Base-by-base conservation (phyloP, 2,329 filamentous ascomycete species). In the Cytospora chrysosperma region DNA sequence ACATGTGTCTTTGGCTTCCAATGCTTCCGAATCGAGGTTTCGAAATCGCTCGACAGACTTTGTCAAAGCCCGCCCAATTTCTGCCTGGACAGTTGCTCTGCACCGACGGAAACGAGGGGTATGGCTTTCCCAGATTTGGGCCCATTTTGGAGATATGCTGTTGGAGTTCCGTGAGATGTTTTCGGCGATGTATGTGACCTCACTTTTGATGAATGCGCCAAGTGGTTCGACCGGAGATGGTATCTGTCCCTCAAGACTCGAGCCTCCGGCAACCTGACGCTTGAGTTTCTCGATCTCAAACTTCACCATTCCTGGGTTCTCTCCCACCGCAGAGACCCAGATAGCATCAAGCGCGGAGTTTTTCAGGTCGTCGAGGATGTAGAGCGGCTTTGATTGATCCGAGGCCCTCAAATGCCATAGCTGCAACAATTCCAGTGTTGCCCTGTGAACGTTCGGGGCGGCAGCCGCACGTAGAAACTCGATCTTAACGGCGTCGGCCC, bases 341-440 rank as follows among this genome's bases (percentile, higher is more conserved):
- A 78, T 75, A 27, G 69, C 73, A 65, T 79, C 76, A n/a, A 79
- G 67, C 0, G 74, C 72, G 0, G 70, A 71, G 32, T 73, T 67
- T 61, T 69, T 67, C 34, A 79, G 69, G 62, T 79, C 77, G 4
- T 73, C 63, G 1, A 56, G 43, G 8, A 71, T 73, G 7, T 65
- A 66, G 59, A 80, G 78, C 1, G 76, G 28, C 28, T 30, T 4
- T 4, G 28, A 5, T 30, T 30, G 28, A 5, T 30, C 4, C 28
- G 28, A 30, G 28, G 28, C 28, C 28, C 28, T 30, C 28, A 30
- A 9, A 30, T 9, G 70, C 53, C 70, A 72, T 19, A 68, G 55
- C 3, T 66, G 54, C 2, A 74, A 24, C 12, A 75, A 54, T 30
- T 72, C 69, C 0, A 65, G 28, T 4, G 67, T 67, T 0, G 66